Percentiles rank a stretch among this genome's conserved stretches.
These are phyloP conservation scores for Camelina hispida DNA, from an alignment of 345 rosid species.

Conservation along the genomic window DNA sequence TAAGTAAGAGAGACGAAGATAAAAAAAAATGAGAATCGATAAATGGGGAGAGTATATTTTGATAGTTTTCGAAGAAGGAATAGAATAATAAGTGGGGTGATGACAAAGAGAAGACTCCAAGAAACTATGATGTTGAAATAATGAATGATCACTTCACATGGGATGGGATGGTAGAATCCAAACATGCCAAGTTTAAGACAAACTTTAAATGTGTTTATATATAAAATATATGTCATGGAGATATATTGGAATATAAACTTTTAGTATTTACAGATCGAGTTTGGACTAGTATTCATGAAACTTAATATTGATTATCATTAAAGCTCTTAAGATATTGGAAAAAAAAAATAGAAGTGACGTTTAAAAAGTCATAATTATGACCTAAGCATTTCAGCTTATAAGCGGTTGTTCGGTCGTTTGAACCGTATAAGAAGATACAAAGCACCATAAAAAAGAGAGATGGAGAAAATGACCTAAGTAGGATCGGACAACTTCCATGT, in stretches of 20 bases:
- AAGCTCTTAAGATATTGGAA: neutral
- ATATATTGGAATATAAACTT: neutral
- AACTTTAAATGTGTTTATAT: constrained; percentile 1
- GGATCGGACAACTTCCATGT: constrained; percentile 84
- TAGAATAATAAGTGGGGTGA: constrained; percentile 1
- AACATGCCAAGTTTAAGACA: constrained; percentile 14
- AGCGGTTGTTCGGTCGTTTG: too few species aligned
- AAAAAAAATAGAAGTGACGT: too few species aligned
- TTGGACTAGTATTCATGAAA: neutral
- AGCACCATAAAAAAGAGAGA: neutral
- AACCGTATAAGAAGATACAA: too few species aligned
- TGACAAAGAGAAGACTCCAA: constrained; percentile 36
- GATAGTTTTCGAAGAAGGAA: constrained; percentile 8
- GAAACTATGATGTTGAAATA: constrained; percentile 21
- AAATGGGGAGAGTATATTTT: constrained; percentile 19
- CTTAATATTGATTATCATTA: neutral
- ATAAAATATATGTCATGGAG: neutral
- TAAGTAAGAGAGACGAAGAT: neutral
- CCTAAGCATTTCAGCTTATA: too few species aligned
- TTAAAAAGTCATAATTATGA: too few species aligned
- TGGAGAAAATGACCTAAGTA: constrained; percentile 54
- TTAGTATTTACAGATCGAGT: neutral
- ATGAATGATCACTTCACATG: constrained; percentile 25
- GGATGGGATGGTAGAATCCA: constrained; percentile 7
- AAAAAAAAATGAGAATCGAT: neutral